Conservation (phyloP, 2,329 filamentous ascomycete genomes). For the Trichoderma sp. region DNA sequence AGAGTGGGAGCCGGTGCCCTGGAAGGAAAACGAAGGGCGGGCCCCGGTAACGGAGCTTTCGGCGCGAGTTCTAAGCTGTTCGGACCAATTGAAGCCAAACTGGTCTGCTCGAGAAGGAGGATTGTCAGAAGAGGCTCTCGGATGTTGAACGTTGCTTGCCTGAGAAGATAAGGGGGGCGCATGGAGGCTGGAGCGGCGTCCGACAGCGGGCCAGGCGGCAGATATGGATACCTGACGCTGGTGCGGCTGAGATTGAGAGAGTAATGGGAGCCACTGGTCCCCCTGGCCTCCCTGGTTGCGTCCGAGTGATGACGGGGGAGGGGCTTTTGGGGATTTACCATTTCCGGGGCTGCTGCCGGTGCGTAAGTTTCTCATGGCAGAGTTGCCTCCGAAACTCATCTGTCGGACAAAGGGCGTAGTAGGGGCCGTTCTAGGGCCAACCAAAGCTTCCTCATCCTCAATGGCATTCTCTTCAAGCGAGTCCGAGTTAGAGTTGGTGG, state of each 20-base stretch:
- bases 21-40: slow-evolving; percentile 62
- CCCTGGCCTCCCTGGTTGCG: slow-evolving; percentile 41
- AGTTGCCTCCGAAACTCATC: slow-evolving; percentile 86
- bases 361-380: slow-evolving; percentile 64
- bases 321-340: slow-evolving; percentile 58
- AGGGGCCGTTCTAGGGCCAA: slow-evolving; percentile 59
- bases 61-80: slow-evolving; percentile 89
- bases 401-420: slow-evolving; percentile 78
- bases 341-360: slow-evolving; percentile 63
- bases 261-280: slow-evolving; percentile 33
- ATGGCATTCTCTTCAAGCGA: slow-evolving; percentile 72
- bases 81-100: slow-evolving; percentile 90
- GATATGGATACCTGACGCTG: slow-evolving; percentile 38
- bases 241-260: slow-evolving; percentile 28
- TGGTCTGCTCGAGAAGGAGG: slow-evolving; percentile 70
- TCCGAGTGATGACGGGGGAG: slow-evolving; percentile 41
- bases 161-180: slow-evolving; percentile 46
- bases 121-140: slow-evolving; percentile 67
- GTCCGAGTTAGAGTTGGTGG: slow-evolving; percentile 67
- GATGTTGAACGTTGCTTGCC: slow-evolving; percentile 62
- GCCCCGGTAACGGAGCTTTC: slow-evolving; percentile 71
- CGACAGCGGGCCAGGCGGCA: slow-evolving; percentile 41
- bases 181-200: slow-evolving; percentile 44
- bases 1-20: slow-evolving; percentile 45
- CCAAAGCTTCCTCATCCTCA: slow-evolving; percentile 66